phyloP scores from a whole-genome alignment of 306 rosid species.

The Cicer bijugum region DNA sequence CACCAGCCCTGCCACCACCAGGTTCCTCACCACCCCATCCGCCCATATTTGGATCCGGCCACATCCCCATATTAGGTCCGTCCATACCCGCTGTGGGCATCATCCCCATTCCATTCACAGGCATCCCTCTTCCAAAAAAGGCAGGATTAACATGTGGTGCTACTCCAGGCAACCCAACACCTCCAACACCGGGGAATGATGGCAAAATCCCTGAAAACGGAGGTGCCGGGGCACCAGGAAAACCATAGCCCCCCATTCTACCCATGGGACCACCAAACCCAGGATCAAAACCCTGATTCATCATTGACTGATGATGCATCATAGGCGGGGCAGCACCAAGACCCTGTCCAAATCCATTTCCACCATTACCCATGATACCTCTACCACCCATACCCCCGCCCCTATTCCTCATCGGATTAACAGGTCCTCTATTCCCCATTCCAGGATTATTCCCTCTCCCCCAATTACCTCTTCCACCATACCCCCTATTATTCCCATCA shows the following conservation, averaged over 20 bases:
- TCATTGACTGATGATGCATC: constrained; percentile 88
- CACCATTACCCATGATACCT: constrained; percentile 91
- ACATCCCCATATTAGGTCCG: constrained; percentile 98
- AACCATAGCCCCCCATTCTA: constrained; percentile 87
- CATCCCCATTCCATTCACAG: constrained; percentile 97
- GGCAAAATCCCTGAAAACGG: constrained; percentile 87
- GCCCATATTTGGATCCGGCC: constrained; percentile 94
- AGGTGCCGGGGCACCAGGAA: constrained; percentile 87
- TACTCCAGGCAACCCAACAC: constrained; percentile 91
- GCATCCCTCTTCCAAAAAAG: constrained; percentile 96
- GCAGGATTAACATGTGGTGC: constrained; percentile 99
- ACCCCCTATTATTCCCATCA: constrained; percentile 77
- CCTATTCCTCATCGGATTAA: constrained; percentile 79
- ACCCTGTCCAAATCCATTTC: constrained; percentile 91
- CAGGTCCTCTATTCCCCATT: constrained; percentile 86
- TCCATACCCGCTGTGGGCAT: constrained; percentile 83
- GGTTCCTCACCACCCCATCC: constrained; percentile 92
- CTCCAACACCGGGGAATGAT: constrained; percentile 79
- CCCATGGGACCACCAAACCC: constrained; percentile 93
- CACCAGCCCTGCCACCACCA: constrained; percentile 87
- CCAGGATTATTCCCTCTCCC: constrained; percentile 82
- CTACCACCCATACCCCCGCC: constrained; percentile 90
- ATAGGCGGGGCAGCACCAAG: constrained; percentile 80
- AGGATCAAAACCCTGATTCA: constrained; percentile 97
- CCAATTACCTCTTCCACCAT: constrained; percentile 94